phyloP scores from a whole-genome alignment of 805 yeast species.

The Monosporozyma aerobia region DNA sequence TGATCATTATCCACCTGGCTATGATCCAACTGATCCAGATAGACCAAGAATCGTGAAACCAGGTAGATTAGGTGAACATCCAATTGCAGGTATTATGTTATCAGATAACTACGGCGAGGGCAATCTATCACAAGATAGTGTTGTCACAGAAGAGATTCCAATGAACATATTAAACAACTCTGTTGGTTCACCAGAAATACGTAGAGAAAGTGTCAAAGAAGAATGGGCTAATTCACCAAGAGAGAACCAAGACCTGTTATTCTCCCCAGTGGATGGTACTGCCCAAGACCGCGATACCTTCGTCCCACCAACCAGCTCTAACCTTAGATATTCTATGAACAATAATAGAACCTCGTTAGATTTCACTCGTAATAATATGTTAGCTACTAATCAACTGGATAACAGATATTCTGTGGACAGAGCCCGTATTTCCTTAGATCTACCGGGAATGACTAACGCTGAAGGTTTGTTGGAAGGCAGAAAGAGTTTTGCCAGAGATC shows the following conservation, averaged over 20 bases:
- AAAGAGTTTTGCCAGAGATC: slow-evolving; percentile 7
- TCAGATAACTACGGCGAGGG: slow-evolving; percentile 7
- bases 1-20: slow-evolving; percentile 52
- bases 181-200: slow-evolving; percentile 24
- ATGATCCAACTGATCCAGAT: slow-evolving; percentile 76
- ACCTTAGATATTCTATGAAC: background rate
- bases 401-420: slow-evolving; percentile 33
- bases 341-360: slow-evolving; percentile 32
- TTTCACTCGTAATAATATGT: slow-evolving; percentile 31
- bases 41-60: slow-evolving; percentile 45
- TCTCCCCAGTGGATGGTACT: slow-evolving; percentile 14
- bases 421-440: slow-evolving; percentile 33
- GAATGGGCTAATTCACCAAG: slow-evolving; percentile 19
- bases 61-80: slow-evolving; percentile 27
- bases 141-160: slow-evolving; percentile 34
- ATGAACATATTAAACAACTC: slow-evolving; percentile 22
- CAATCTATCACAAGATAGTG: slow-evolving; percentile 21
- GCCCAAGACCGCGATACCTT: background rate
- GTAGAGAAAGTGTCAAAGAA: slow-evolving; percentile 5
- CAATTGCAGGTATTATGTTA: slow-evolving; percentile 23
- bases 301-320: slow-evolving; percentile 1
- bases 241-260: slow-evolving; percentile 20
- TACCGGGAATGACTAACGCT: slow-evolving; percentile 36
- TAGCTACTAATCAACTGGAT: slow-evolving; percentile 30
- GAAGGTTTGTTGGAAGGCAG: slow-evolving; percentile 6